phyloP scores from a whole-genome alignment of 2,329 filamentous ascomycete genomes.

The Fusarium sp. region DNA sequence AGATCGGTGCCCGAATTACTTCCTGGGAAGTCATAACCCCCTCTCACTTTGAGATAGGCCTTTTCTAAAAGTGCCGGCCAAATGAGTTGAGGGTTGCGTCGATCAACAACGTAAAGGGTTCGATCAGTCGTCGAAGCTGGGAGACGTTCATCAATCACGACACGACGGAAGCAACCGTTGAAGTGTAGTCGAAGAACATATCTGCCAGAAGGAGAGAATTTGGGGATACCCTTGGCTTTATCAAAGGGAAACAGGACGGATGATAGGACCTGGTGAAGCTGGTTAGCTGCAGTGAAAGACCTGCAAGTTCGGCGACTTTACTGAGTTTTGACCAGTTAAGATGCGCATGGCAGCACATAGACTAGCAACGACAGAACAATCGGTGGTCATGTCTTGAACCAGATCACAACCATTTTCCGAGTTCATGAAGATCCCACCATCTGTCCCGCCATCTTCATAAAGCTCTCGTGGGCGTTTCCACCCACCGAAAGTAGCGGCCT shows the following conservation, averaged over 20 bases:
- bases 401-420: conserved; percentile 76
- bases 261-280: conserved; percentile 69
- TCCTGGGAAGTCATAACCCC: conserved; percentile 96
- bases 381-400: conserved; percentile 94
- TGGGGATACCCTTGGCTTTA: conserved; percentile 65
- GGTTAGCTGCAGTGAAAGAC: conserved; percentile 4
- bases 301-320: conserved; percentile 51
- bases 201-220: conserved; percentile 81
- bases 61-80: conserved; percentile 97
- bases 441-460: conserved; percentile 39
- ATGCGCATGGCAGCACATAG: conserved; percentile 83
- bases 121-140: conserved; percentile 81
- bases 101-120: conserved; percentile 87
- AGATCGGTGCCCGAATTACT: conserved; percentile 97
- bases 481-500: conserved; percentile 80
- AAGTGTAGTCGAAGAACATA: conserved; percentile 95
- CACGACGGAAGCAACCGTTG: conserved; percentile 90
- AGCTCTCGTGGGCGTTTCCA: conserved; percentile 85
- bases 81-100: conserved; percentile 81
- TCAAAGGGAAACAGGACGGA: conserved; percentile 83
- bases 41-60: conserved; percentile 93
- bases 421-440: conserved; percentile 64
- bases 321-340: conserved; percentile 75
- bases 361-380: conserved; percentile 97
- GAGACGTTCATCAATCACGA: conserved; percentile 89